A percentile compares a stretch with the other conserved stretches of the same genome.
Conservation (phyloP, 116 monocot species). For the Cymodocea nodosa region DNA sequence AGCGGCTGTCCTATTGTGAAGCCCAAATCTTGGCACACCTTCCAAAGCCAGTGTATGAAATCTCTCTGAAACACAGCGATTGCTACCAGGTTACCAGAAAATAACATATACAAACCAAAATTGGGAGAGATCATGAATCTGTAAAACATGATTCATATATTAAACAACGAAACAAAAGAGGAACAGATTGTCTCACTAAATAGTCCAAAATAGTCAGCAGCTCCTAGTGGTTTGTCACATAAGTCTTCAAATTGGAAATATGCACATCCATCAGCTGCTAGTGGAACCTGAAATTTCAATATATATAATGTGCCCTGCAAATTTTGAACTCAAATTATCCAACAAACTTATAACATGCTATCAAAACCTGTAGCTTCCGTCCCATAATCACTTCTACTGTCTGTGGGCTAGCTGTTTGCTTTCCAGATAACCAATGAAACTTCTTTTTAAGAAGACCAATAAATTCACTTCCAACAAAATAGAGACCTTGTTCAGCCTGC, state of each 20-base stretch:
- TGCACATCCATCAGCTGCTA: constrained; percentile 84
- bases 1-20: constrained; percentile 67
- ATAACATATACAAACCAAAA: too few species aligned
- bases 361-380: constrained; percentile 55
- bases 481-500: constrained; percentile 85
- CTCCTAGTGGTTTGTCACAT: constrained; percentile 88
- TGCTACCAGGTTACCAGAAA: background rate
- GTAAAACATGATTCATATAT: background rate
- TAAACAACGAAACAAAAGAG: background rate
- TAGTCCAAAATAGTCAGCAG: constrained; percentile 91
- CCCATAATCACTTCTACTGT: constrained; percentile 96
- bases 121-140: too few species aligned
- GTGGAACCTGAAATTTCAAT: constrained; percentile 40
- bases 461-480: constrained; percentile 53
- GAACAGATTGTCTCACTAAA: constrained; percentile 45
- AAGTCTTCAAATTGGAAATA: constrained; percentile 89
- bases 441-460: constrained; percentile 53
- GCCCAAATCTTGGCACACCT: constrained; percentile 71
- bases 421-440: constrained; percentile 56
- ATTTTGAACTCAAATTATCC: background rate
- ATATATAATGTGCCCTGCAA: background rate
- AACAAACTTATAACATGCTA: background rate
- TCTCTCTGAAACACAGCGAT: constrained; percentile 35
- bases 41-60: constrained; percentile 89
- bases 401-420: constrained; percentile 41